Conservation (phyloP, 805 yeast species). For the Saturnispora silvae region DNA sequence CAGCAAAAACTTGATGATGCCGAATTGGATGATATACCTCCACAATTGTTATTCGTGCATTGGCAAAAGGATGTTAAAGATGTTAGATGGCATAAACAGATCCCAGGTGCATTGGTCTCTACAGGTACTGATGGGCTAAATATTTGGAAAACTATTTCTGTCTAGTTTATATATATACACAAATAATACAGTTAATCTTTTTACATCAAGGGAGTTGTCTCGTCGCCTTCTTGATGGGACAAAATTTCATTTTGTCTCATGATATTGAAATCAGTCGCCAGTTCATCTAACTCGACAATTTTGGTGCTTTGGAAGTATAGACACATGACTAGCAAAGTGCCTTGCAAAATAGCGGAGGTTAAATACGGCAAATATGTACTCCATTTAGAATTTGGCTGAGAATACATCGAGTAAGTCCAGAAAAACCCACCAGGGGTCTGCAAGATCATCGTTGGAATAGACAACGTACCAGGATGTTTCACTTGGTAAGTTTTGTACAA, state of each 20-base stretch:
- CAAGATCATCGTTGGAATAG: slow-evolving; percentile 70
- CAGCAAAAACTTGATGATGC: slow-evolving; percentile 69
- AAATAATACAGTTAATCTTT: too few species aligned
- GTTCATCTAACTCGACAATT: slow-evolving; percentile 16
- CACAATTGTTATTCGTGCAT: slow-evolving; percentile 90
- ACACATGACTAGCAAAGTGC: slow-evolving; percentile 51
- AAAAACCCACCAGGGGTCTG: slow-evolving; percentile 86
- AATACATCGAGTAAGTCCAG: slow-evolving; percentile 63
- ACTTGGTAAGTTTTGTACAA: slow-evolving; percentile 55
- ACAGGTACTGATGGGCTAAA: slow-evolving; percentile 95
- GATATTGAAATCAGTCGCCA: slow-evolving; percentile 14
- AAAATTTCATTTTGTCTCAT: slow-evolving; percentile 8
- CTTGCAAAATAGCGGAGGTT: slow-evolving; percentile 61
- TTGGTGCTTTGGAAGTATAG: slow-evolving; percentile 32
- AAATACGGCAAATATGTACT: slow-evolving; percentile 77
- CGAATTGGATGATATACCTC: slow-evolving; percentile 85
- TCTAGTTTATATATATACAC: slow-evolving; percentile 36
- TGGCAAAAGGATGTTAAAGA: slow-evolving; percentile 98
- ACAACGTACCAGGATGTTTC: slow-evolving; percentile 71
- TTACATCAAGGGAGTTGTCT: slow-evolving; percentile 5
- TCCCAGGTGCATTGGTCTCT: slow-evolving; percentile 89
- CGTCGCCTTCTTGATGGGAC: background rate
- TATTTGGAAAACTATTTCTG: slow-evolving; percentile 94
- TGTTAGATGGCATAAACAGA: slow-evolving; percentile 95
- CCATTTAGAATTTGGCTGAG: slow-evolving; percentile 74